phyloP scores from a whole-genome alignment of 305 asterid genomes.

The Striga hermonthica region DNA sequence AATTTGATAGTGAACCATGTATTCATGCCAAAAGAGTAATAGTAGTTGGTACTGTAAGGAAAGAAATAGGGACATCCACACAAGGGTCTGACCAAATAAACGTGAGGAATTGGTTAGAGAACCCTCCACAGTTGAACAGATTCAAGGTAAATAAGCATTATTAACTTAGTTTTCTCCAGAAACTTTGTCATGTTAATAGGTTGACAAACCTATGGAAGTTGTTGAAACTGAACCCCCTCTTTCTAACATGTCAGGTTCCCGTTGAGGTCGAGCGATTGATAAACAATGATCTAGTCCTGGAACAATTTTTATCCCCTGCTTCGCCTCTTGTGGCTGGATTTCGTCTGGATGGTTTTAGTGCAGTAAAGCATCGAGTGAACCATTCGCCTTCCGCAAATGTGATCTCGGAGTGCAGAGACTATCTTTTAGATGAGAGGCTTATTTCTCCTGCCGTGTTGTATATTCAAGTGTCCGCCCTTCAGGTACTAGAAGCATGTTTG shows the following conservation, averaged over 20 bases:
- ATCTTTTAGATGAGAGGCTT: constrained; percentile 76
- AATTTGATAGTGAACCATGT: constrained; percentile 71
- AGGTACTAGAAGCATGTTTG: constrained; percentile 50
- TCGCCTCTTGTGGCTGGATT: constrained; percentile 91
- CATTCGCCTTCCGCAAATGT: constrained; percentile 74
- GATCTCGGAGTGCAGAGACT: constrained; percentile 34
- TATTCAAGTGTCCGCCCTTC: constrained; percentile 86
- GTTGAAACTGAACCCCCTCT: constrained; percentile 15
- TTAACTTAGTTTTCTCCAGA: constrained; percentile 24
- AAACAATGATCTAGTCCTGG: constrained; percentile 76
- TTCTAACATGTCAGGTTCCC: constrained; percentile 64
- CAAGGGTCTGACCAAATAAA: constrained; percentile 65
- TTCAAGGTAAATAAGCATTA: constrained; percentile 76
- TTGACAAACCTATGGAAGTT: constrained; percentile 20
- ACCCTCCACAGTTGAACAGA: constrained; percentile 70
- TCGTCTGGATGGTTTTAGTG: constrained; percentile 88
- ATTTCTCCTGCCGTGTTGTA: constrained; percentile 72
- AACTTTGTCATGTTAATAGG: constrained; percentile 17
- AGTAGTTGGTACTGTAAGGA: constrained; percentile 64
- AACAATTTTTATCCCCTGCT: constrained; percentile 73
- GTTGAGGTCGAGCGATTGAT: constrained; percentile 80
- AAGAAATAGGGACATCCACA: constrained; percentile 51
- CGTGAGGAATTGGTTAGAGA: constrained; percentile 85
- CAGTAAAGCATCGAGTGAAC: constrained; percentile 70
- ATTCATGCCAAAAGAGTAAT: constrained; percentile 83